Percentiles rank a stretch among this genome's conserved stretches.
These are phyloP conservation scores for Phytophthora pinifolia DNA, from an alignment of 352 stramenopile genomes.

Conservation along the genomic window DNA sequence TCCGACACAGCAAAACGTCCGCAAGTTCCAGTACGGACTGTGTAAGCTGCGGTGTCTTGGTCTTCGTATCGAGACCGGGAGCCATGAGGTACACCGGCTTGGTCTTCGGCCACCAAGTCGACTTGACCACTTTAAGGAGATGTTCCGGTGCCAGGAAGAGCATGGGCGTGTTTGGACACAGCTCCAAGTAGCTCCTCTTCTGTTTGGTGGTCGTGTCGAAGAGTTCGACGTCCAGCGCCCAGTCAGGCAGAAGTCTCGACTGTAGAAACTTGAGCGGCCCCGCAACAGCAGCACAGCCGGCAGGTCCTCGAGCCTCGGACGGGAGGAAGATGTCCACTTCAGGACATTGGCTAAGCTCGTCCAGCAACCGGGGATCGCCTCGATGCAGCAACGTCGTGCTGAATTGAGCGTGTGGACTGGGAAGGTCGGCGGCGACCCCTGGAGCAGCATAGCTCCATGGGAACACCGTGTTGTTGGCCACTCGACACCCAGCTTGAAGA, in stretches of 20 bases:
- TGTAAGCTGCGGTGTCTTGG: constrained; percentile 2
- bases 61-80: constrained; percentile 14
- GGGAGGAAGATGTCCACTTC: constrained; percentile 72
- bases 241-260: constrained; percentile 32
- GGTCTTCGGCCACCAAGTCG: constrained; percentile 27
- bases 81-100: constrained; percentile 54
- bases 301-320: constrained; percentile 18
- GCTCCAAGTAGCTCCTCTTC: constrained; percentile 41
- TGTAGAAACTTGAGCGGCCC: constrained; percentile 31
- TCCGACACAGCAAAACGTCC: constrained; percentile 26
- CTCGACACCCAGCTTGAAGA: constrained; percentile 35
- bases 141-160: constrained; percentile 43
- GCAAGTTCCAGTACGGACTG: constrained; percentile 14
- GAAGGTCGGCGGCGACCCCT: background rate
- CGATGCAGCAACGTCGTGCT: constrained; percentile 20
- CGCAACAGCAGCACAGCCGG: constrained; percentile 51
- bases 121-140: constrained; percentile 15
- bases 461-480: constrained; percentile 37
- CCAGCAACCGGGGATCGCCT: constrained; percentile 41
- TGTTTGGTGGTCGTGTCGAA: constrained; percentile 14
- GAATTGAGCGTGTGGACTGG: constrained; percentile 4
- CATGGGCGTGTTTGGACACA: constrained; percentile 44
- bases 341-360: constrained; percentile 44
- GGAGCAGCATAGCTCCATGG: constrained; percentile 32
- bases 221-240: constrained; percentile 23